Evolutionary conservation across 2,329 filamentous ascomycete genomes (phyloP).

Genomic region (Dactylellina drechsleri): DNA sequence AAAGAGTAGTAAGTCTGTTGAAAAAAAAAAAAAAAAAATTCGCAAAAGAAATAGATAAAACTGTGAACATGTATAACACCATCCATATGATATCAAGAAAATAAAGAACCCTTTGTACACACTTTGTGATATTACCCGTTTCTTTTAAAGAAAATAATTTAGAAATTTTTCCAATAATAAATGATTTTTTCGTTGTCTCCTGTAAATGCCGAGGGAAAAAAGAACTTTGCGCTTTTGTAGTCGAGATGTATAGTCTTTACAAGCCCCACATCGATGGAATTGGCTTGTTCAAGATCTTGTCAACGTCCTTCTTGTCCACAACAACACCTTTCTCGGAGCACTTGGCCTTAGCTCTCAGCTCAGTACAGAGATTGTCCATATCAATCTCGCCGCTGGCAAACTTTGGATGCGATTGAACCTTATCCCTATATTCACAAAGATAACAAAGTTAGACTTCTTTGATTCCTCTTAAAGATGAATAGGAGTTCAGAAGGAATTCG

Average conservation of each 20-base stretch:
- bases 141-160: constrained; percentile 12
- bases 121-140: constrained; percentile 51
- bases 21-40: constrained; percentile 19
- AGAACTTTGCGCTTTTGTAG: constrained; percentile 20
- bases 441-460: constrained; percentile 45
- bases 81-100: constrained; percentile 51
- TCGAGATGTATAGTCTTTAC: constrained; percentile 20
- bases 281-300: constrained; percentile 61
- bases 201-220: constrained; percentile 49
- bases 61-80: constrained; percentile 26
- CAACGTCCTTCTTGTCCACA: constrained; percentile 87
- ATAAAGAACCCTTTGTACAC: constrained; percentile 50
- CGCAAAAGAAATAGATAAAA: background rate
- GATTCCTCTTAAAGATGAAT: constrained; percentile 46
- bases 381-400: constrained; percentile 93
- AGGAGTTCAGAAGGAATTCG: background rate
- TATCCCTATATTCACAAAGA: constrained; percentile 73
- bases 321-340: constrained; percentile 92
- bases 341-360: constrained; percentile 93
- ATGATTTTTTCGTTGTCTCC: constrained; percentile 33
- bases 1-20: constrained; percentile 7
- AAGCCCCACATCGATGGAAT: constrained; percentile 54
- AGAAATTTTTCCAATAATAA: constrained; percentile 8
- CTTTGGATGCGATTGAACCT: constrained; percentile 66
- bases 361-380: constrained; percentile 88